These are phyloP conservation scores for Fagopyrum homotropicum DNA, from an alignment of 148 eudicot species.

Conservation along the genomic window DNA sequence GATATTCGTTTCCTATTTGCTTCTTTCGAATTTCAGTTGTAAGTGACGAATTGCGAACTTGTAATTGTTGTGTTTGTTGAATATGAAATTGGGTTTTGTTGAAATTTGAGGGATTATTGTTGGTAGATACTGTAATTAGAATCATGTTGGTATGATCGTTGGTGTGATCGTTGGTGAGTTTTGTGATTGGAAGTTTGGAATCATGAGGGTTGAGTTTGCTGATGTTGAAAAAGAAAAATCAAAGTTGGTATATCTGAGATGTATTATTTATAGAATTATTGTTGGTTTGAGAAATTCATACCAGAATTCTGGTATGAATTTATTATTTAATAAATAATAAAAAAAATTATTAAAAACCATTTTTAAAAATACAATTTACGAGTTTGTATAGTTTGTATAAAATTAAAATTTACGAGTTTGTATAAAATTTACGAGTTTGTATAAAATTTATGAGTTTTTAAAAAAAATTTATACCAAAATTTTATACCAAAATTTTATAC, in stretches of 20 bases:
- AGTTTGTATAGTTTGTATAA: too few relatives aligned
- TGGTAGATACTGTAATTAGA: neutral
- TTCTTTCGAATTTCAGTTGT: neutral
- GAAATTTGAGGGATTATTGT: neutral
- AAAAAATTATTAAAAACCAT: too few relatives aligned
- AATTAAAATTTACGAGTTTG: too few relatives aligned
- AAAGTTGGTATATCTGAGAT: neutral
- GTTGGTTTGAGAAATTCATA: too few relatives aligned
- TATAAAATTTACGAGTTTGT: too few relatives aligned
- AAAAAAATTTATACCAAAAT: too few relatives aligned
- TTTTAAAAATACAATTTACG: too few relatives aligned
- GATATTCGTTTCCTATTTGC: slow-evolving; percentile 23
- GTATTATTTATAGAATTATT: neutral
- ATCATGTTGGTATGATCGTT: neutral
- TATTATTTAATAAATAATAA: too few relatives aligned
- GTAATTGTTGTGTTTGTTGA: neutral
- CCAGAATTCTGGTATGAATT: too few relatives aligned
- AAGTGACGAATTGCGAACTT: neutral
- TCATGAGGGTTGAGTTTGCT: neutral
- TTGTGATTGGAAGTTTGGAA: neutral
- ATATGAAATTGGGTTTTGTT: neutral
- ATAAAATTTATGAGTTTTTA: too few relatives aligned
- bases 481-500: too few relatives aligned
- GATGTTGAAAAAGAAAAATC: neutral
- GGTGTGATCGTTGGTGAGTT: neutral